A percentile compares a stretch with the other conserved stretches of the same genome.
Conservation (phyloP, 2,329 filamentous ascomycete species). For the Metarhizium brunneum region DNA sequence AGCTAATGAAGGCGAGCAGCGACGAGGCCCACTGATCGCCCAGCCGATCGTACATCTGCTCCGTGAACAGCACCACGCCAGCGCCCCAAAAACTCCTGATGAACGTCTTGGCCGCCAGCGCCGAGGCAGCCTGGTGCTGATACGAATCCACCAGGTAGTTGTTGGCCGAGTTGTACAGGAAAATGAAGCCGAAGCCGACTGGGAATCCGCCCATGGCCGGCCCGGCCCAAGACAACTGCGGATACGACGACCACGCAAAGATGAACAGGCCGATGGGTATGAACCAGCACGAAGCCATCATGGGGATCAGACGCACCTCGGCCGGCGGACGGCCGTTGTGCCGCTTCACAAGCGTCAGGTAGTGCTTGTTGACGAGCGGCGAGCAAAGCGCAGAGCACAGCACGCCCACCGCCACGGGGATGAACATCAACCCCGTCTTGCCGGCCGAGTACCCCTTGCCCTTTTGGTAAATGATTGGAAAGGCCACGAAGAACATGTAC, state of each 20-base stretch:
- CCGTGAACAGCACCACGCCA: slow-evolving; percentile 66
- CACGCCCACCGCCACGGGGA: slow-evolving; percentile 71
- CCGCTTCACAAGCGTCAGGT: slow-evolving; percentile 47
- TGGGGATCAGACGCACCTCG: slow-evolving; percentile 70
- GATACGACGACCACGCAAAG: slow-evolving; percentile 46
- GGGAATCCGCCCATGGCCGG: slow-evolving; percentile 62
- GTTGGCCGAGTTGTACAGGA: slow-evolving; percentile 46
- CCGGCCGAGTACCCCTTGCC: slow-evolving; percentile 71
- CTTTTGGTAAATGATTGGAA: slow-evolving; percentile 61
- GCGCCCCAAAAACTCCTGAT: slow-evolving; percentile 76
- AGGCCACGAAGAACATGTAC: slow-evolving; percentile 72
- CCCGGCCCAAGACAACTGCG: slow-evolving; percentile 57
- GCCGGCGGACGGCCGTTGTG: slow-evolving; percentile 47
- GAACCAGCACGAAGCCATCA: slow-evolving; percentile 70
- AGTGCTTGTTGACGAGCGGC: slow-evolving; percentile 73
- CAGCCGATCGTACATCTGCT: slow-evolving; percentile 68
- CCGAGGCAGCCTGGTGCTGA: too few relatives aligned
- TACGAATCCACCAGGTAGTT: too few relatives aligned
- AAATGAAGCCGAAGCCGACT: slow-evolving; percentile 75
- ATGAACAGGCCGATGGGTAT: slow-evolving; percentile 17
- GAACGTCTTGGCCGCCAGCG: slow-evolving; percentile 46
- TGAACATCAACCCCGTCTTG: slow-evolving; percentile 77
- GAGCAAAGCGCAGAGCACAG: slow-evolving; percentile 56
- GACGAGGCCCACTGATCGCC: slow-evolving; percentile 69
- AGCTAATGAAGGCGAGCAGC: slow-evolving; percentile 39